These are phyloP conservation scores for Sextonia rubra DNA, from an alignment of 164 flowering plant genomes.

Conservation along the genomic window DNA sequence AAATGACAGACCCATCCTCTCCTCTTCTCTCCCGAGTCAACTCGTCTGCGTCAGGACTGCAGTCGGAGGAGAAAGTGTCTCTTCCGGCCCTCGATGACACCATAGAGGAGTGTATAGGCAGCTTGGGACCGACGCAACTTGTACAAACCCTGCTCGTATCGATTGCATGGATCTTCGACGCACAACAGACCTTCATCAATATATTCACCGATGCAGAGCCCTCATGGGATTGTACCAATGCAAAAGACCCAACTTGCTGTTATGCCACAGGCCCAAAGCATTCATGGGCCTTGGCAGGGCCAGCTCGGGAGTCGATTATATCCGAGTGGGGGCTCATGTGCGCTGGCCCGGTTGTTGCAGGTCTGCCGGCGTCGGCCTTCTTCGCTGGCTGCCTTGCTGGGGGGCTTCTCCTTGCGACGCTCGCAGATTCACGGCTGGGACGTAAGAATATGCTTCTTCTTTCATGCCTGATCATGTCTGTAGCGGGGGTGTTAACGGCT, in stretches of 20 bases:
- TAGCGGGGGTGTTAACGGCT: constrained; percentile 25
- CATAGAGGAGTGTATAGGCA: constrained; percentile 46
- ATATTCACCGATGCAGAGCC: constrained; percentile 57
- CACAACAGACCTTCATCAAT: constrained; percentile 61
- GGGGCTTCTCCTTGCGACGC: constrained; percentile 47
- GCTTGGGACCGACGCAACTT: constrained; percentile 42
- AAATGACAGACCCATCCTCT: constrained; percentile 4
- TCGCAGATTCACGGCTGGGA: constrained; percentile 66
- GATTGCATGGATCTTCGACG: constrained; percentile 55
- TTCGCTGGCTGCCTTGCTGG: constrained; percentile 62
- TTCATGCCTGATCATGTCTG: constrained; percentile 46
- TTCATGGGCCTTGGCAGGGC: constrained; percentile 57
- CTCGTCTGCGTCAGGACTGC: not conserved
- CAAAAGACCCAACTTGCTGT: not conserved
- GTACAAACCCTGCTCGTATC: constrained; percentile 50
- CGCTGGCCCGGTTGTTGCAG: constrained; percentile 33
- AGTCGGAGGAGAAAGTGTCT: not conserved
- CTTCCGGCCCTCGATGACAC: constrained; percentile 32
- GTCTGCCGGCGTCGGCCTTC: constrained; percentile 61
- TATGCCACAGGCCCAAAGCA: constrained; percentile 18
- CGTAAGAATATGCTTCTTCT: constrained; percentile 55
- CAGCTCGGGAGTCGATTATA: constrained; percentile 28
- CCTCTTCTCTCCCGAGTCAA: constrained; percentile 7
- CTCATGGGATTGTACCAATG: constrained; percentile 44
- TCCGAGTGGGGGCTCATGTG: constrained; percentile 59